Evolutionary conservation across 1,284 basidiomycete genomes (phyloP).

Genomic region (Ganoderma sp.): DNA sequence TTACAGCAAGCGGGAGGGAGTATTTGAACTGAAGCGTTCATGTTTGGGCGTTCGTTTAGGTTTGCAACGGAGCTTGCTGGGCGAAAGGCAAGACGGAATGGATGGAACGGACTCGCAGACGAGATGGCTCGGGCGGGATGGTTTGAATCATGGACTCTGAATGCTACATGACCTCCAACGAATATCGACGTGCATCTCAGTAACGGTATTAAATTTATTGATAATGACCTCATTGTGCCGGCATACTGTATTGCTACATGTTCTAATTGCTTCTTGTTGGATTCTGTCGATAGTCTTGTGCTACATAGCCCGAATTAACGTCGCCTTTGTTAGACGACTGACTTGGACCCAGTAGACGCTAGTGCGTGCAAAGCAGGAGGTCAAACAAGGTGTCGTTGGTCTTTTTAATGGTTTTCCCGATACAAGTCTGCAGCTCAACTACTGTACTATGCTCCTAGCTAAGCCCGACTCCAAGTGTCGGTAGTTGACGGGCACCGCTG

Average conservation of each 20-base stretch:
- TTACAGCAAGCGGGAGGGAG: background rate
- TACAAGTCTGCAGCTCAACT: no score
- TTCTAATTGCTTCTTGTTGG: background rate
- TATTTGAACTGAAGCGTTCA: background rate
- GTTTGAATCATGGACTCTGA: conserved; percentile 51
- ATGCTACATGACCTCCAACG: conserved; percentile 1
- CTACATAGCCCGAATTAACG: background rate
- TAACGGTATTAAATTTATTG: background rate
- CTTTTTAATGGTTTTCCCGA: no score
- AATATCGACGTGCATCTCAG: background rate
- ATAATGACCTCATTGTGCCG: background rate
- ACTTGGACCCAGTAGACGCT: no score
- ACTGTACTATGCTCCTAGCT: no score
- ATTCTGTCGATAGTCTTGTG: background rate
- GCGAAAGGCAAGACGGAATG: conserved; percentile 62
- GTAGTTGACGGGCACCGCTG: no score
- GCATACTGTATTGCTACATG: conserved; percentile 4
- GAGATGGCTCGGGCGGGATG: conserved; percentile 76
- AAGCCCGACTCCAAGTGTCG: no score
- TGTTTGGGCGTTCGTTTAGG: conserved; percentile 42
- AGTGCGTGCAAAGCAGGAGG: no score
- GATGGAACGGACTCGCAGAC: conserved; percentile 70
- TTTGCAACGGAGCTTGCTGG: conserved; percentile 81
- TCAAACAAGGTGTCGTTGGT: no score
- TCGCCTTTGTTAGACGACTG: background rate